phyloP scores from a whole-genome alignment of 1,284 basidiomycete species.

The Ceratorhiza oryzae-sativae region DNA sequence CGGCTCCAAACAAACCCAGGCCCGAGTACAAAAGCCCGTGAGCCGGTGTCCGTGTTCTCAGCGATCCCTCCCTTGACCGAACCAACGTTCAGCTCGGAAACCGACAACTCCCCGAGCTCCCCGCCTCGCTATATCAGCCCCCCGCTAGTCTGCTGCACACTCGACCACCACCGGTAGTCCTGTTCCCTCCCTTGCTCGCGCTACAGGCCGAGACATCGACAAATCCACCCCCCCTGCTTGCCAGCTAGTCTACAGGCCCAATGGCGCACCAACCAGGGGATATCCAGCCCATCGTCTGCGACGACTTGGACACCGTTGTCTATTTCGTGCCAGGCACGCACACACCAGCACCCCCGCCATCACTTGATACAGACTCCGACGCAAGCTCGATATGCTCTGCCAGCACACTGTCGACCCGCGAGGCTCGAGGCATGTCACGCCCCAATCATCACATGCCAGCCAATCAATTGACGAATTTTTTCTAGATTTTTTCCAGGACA shows the following conservation, averaged over 20 bases:
- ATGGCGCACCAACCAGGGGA: background rate
- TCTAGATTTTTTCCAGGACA: constrained; percentile 14
- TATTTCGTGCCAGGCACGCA: background rate
- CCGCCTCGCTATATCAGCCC: too few relatives aligned
- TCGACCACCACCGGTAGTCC: too few relatives aligned
- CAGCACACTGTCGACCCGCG: constrained; percentile 10
- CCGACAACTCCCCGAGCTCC: background rate
- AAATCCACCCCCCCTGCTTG: too few relatives aligned
- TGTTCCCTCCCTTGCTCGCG: too few relatives aligned
- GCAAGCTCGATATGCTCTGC: constrained; percentile 11
- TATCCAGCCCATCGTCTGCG: constrained; percentile 5
- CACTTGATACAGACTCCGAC: constrained; percentile 15
- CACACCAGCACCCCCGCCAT: background rate
- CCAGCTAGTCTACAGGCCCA: background rate
- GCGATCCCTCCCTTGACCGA: background rate
- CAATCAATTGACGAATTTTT: background rate
- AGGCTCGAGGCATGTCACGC: background rate
- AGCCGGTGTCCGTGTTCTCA: too few relatives aligned
- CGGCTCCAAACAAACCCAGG: background rate
- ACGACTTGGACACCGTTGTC: constrained; percentile 11
- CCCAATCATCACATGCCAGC: background rate
- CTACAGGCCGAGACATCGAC: too few relatives aligned
- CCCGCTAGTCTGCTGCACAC: too few relatives aligned
- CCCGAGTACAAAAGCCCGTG: background rate
- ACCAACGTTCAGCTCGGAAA: background rate